Percentiles rank a stretch among this genome's conserved stretches.
Conservation (phyloP, 257 asterid genomes). For the Salvia splendens region DNA sequence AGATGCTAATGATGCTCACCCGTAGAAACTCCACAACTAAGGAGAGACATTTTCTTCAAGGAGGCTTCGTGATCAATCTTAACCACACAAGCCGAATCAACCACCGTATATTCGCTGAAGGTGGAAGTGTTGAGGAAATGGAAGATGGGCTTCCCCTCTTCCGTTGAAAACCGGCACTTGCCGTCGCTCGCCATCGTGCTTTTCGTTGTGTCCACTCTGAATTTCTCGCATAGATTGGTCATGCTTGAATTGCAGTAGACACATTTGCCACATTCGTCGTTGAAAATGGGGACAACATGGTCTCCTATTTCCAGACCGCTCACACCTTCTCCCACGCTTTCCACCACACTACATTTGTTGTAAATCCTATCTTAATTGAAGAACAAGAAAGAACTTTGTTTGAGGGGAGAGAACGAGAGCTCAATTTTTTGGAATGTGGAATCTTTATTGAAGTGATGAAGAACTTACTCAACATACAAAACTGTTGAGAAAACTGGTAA, state of each 20-base stretch:
- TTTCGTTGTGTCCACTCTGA: slow-evolving; percentile 65
- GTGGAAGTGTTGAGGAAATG: slow-evolving; percentile 95
- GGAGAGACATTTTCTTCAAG: slow-evolving; percentile 63
- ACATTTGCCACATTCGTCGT: slow-evolving; percentile 80
- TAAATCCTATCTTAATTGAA: too few species aligned
- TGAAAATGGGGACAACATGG: slow-evolving; percentile 75
- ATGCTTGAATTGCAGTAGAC: slow-evolving; percentile 55
- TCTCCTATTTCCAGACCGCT: slow-evolving; percentile 6
- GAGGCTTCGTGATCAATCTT: slow-evolving; percentile 63
- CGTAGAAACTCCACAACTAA: slow-evolving; percentile 90
- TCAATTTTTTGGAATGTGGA: too few species aligned
- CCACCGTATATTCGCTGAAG: slow-evolving; percentile 74
- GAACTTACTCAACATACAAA: too few species aligned
- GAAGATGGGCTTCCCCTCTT: slow-evolving; percentile 62
- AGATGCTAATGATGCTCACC: slow-evolving; percentile 39
- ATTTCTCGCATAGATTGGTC: slow-evolving; percentile 70
- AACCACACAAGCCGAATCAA: slow-evolving; percentile 73
- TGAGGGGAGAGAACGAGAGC: too few species aligned
- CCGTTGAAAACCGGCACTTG: slow-evolving; percentile 53
- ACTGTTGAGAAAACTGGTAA: too few species aligned
- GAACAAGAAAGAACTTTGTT: too few species aligned
- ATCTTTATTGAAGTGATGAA: too few species aligned
- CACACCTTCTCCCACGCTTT: too few species aligned
- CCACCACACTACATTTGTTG: too few species aligned
- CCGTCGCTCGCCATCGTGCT: slow-evolving; percentile 67